Base-by-base conservation (phyloP, 2,329 filamentous ascomycete species). In the Massarina eburnea region DNA sequence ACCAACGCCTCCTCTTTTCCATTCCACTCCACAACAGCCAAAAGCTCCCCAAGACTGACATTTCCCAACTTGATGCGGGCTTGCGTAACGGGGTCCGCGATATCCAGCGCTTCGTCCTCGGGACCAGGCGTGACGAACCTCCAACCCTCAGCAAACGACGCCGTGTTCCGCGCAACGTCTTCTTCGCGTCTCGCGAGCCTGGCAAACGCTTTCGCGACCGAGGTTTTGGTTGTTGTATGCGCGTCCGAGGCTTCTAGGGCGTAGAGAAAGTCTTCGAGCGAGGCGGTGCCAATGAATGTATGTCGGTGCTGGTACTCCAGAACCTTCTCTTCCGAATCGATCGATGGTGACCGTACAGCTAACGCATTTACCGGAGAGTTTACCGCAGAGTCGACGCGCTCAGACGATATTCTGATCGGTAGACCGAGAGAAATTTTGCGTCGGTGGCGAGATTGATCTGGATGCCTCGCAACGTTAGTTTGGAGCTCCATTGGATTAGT, bases 271-370 rank as follows among this genome's bases (percentile, higher is more conserved):
- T 58, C 49, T 45, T 66, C 55, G 1, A 67, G 51, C 0, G 62
- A 67, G 4, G 61, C 61, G 2, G 64, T 64, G 26, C 64, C 64
- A 35, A 67, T 54, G 39, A 66, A 67, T 8, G 58, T 66, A 50
- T 67, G 63, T 22, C 63, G 63, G 43, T 66, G 58, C 34, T 66
- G 61, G 54, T 67, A 66, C 39, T 65, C 58, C 2, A 65, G 51
- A 15, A 66, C 63, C 7, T 53, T 52, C 41, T 64, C 62, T 35
- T 54, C 45, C 21, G 56, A 53, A 2, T 42, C 39, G 30, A 48
- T 24, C 15, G 15, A 4, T 2, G 40, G 9, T 8, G 27, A n/a
- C n/a, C n/a, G n/a, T n/a, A n/a, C n/a, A n/a, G n/a, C n/a, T n/a
- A n/a, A n/a, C n/a, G 17, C 7, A 4, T n/a, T 19, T 17, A 26